Percentiles rank a stretch among this genome's conserved stretches.
Conservation (phyloP, 1,139 yeast genomes). For the Kluyveromyces sp. region DNA sequence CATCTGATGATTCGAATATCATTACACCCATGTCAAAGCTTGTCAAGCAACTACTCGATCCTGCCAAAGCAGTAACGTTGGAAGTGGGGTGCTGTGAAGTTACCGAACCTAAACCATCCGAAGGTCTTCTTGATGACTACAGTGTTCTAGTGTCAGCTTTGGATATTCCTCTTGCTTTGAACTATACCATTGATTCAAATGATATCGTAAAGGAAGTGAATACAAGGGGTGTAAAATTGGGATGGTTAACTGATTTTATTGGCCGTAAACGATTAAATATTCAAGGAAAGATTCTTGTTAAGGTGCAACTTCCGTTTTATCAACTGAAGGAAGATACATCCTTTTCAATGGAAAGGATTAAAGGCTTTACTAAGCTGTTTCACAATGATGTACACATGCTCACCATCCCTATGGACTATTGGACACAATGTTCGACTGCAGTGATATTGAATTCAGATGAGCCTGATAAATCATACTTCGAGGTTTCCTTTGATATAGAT, state of each 20-base stretch:
- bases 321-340: constrained; percentile 20
- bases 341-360: constrained; percentile 26
- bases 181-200: constrained; percentile 19
- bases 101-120: constrained; percentile 11
- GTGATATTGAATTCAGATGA: constrained; percentile 20
- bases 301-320: constrained; percentile 29
- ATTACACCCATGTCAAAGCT: constrained; percentile 33
- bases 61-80: constrained; percentile 22
- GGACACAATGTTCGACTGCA: constrained; percentile 34
- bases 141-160: constrained; percentile 12
- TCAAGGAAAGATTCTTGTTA: constrained; percentile 30
- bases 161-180: constrained; percentile 18
- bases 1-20: constrained; percentile 24
- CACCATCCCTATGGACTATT: constrained; percentile 31
- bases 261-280: constrained; percentile 27
- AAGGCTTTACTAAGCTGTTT: constrained; percentile 32
- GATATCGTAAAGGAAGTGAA: constrained; percentile 30
- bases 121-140: constrained; percentile 7
- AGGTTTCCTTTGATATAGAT: constrained; percentile 28
- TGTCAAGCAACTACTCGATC: constrained; percentile 28
- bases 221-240: constrained; percentile 30
- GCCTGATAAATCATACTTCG: constrained; percentile 16
- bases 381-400: constrained; percentile 33
- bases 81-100: constrained; percentile 15
- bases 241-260: constrained; percentile 25